Conservation (phyloP, 1,139 yeast species). For the Yamadazyma trypodendri region DNA sequence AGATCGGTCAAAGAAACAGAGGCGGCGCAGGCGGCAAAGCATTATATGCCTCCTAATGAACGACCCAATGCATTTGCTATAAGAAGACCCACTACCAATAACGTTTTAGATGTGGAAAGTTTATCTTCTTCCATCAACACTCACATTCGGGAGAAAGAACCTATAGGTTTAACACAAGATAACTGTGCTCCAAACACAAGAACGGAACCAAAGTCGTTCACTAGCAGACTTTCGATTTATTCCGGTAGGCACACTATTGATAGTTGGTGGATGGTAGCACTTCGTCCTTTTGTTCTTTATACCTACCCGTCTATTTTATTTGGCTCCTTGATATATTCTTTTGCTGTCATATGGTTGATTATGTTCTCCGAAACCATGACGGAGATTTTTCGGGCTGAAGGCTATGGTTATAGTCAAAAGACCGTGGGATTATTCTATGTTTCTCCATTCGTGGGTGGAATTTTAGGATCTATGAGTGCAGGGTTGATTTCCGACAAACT, state of each 20-base stretch:
- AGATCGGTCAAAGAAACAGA: slow-evolving; percentile 51
- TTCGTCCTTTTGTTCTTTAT: slow-evolving; percentile 55
- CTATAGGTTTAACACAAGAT: slow-evolving; percentile 21
- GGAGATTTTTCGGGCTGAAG: slow-evolving; percentile 43
- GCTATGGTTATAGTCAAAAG: slow-evolving; percentile 48
- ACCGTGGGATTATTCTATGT: slow-evolving; percentile 58
- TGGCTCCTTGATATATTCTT: slow-evolving; percentile 52
- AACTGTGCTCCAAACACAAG: not conserved
- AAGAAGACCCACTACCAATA: slow-evolving; percentile 14
- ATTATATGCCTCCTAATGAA: slow-evolving; percentile 26
- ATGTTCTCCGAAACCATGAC: slow-evolving; percentile 59
- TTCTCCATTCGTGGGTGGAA: slow-evolving; percentile 60
- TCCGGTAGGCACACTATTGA: slow-evolving; percentile 51
- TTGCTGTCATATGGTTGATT: slow-evolving; percentile 65
- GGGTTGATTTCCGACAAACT: slow-evolving; percentile 52
- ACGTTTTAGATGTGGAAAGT: slow-evolving; percentile 20
- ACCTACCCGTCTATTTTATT: slow-evolving; percentile 54
- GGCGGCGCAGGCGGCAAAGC: slow-evolving; percentile 43
- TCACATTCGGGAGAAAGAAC: slow-evolving; percentile 9
- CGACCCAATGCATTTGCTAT: slow-evolving; percentile 38
- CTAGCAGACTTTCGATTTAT: slow-evolving; percentile 21
- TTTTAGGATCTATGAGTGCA: slow-evolving; percentile 54
- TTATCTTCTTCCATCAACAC: slow-evolving; percentile 18
- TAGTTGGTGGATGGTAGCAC: slow-evolving; percentile 57
- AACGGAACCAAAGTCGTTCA: slow-evolving; percentile 12